phyloP scores from a whole-genome alignment of 1,284 basidiomycete species.

The Naganishia albida region DNA sequence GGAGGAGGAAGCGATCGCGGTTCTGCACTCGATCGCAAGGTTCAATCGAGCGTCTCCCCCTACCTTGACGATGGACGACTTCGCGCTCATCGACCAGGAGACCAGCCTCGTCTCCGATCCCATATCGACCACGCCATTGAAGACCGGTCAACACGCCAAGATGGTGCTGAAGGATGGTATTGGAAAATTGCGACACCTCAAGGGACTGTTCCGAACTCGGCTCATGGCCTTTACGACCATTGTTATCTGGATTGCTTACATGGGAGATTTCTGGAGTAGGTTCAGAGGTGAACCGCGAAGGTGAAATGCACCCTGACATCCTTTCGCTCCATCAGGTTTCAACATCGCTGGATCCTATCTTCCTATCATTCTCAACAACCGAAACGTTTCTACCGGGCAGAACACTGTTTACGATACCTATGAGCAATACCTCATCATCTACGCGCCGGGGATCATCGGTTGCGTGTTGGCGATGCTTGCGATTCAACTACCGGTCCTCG shows the following conservation, averaged over 20 bases:
- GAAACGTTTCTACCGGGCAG: conserved; percentile 44
- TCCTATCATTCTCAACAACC: conserved; percentile 50
- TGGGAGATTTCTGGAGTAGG: conserved; percentile 36
- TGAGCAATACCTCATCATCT: conserved; percentile 51
- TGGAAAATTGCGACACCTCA: conserved; percentile 45
- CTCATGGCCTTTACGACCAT: conserved; percentile 48
- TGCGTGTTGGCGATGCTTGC: conserved; percentile 48
- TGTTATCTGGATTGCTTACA: conserved; percentile 47
- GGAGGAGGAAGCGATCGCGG: conserved; percentile 69
- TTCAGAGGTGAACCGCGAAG: neutral
- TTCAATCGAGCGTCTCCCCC: conserved; percentile 61
- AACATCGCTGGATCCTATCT: conserved; percentile 53
- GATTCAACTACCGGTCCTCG: conserved; percentile 51
- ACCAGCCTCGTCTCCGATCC: conserved; percentile 18
- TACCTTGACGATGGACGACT: conserved; percentile 50
- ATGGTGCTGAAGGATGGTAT: conserved; percentile 38
- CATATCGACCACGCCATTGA: conserved; percentile 13
- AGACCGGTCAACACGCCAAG: conserved; percentile 32
- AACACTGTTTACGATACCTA: conserved; percentile 52
- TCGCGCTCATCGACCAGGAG: conserved; percentile 46
- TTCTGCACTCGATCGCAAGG: conserved; percentile 67
- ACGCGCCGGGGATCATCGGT: conserved; percentile 51
- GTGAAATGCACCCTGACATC: neutral
- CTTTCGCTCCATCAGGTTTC: conserved; percentile 40
- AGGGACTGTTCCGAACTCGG: conserved; percentile 48